Evolutionary conservation across 805 yeast species (phyloP).

Genomic region (Torulaspora franciscae): DNA sequence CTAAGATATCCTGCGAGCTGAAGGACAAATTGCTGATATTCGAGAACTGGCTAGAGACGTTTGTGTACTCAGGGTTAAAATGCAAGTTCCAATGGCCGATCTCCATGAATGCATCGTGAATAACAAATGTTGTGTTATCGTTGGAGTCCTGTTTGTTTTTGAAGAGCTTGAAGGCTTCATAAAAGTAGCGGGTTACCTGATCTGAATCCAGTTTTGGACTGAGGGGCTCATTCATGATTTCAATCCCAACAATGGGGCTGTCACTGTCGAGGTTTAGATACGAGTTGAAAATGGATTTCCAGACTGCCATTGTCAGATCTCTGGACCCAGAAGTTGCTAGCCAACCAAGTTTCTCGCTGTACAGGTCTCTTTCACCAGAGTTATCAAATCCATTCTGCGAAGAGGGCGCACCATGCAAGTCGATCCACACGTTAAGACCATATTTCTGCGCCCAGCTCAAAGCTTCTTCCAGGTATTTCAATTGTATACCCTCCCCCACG

Average conservation of each 20-base stretch:
- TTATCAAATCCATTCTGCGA: slow-evolving; percentile 86
- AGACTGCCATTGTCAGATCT: slow-evolving; percentile 46
- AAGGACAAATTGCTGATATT: slow-evolving; percentile 37
- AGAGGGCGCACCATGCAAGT: slow-evolving; percentile 78
- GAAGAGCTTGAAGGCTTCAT: slow-evolving; percentile 33
- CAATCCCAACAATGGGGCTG: slow-evolving; percentile 59
- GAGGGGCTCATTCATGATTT: slow-evolving; percentile 69
- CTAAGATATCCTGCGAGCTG: slow-evolving; percentile 54
- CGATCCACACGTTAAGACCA: slow-evolving; percentile 65
- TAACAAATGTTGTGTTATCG: slow-evolving; percentile 43
- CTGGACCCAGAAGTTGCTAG: slow-evolving; percentile 39
- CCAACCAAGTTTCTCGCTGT: slow-evolving; percentile 40
- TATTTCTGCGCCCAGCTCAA: slow-evolving; percentile 60
- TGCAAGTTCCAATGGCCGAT: slow-evolving; percentile 52
- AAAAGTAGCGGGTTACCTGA: slow-evolving; percentile 32
- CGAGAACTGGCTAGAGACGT: slow-evolving; percentile 34
- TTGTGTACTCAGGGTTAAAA: slow-evolving; percentile 33
- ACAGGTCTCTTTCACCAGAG: slow-evolving; percentile 56
- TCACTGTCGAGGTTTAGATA: slow-evolving; percentile 41
- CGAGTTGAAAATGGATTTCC: slow-evolving; percentile 46
- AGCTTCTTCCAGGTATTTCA: slow-evolving; percentile 57
- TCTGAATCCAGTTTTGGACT: slow-evolving; percentile 45
- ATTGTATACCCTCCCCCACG: slow-evolving; percentile 53
- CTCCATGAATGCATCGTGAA: slow-evolving; percentile 62
- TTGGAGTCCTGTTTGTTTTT: slow-evolving; percentile 18